phyloP scores from a whole-genome alignment of 257 asterid species.

The Nicotiana knightiana region DNA sequence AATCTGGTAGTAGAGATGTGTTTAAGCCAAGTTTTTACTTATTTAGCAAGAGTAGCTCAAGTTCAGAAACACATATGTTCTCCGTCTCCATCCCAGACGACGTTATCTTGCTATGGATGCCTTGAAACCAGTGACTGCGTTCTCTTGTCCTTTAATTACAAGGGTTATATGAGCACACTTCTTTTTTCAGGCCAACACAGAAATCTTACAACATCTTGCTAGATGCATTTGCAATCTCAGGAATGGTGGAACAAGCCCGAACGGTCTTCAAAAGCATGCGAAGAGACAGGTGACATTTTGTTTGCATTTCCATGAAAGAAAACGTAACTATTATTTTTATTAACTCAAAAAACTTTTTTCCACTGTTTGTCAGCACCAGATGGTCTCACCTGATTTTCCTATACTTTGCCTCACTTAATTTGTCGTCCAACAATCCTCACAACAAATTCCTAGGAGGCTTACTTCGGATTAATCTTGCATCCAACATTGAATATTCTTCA shows the following conservation, averaged over 20 bases:
- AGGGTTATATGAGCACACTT: not conserved
- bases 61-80: not conserved
- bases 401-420: not conserved
- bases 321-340: not conserved
- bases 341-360: not conserved
- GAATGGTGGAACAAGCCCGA: conserved; percentile 94
- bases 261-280: conserved; percentile 95
- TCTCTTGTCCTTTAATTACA: not conserved
- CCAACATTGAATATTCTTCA: not conserved
- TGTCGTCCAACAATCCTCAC: not conserved
- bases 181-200: conserved; percentile 71
- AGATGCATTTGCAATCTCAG: conserved; percentile 97
- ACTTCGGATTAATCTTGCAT: not conserved
- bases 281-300: conserved; percentile 62
- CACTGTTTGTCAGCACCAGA: not conserved
- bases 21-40: not conserved
- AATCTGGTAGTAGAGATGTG: not conserved
- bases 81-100: not conserved
- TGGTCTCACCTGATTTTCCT: not conserved
- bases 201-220: conserved; percentile 93
- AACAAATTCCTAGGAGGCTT: not conserved
- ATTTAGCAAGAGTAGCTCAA: not conserved
- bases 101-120: not conserved
- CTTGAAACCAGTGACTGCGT: not conserved
- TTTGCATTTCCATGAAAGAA: not conserved